Percentiles rank a stretch among this genome's conserved stretches.
phyloP scores from a whole-genome alignment of 2,329 filamentous ascomycete genomes.

The Cercospora beticola region DNA sequence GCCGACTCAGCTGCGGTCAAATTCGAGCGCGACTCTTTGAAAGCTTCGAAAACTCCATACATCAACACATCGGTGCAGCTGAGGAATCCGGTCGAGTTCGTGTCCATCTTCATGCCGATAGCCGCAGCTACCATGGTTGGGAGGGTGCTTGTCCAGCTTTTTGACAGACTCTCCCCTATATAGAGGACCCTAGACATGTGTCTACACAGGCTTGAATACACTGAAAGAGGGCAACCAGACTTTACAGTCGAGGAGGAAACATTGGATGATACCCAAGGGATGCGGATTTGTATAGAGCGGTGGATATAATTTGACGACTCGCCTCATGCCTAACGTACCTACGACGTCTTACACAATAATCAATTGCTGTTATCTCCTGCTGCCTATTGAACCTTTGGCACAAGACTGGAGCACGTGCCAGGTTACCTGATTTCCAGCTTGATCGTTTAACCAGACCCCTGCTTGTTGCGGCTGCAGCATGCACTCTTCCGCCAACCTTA shows the following conservation, averaged over 20 bases:
- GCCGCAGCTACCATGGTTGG: conserved; percentile 40
- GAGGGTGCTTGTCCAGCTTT: conserved; percentile 36
- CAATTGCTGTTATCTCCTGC: background rate
- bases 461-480: background rate
- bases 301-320: background rate
- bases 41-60: conserved; percentile 42
- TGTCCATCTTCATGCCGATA: conserved; percentile 47
- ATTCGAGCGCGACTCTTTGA: conserved; percentile 32
- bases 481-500: background rate
- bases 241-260: background rate
- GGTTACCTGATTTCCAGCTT: background rate
- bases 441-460: background rate
- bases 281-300: background rate
- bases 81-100: conserved; percentile 41
- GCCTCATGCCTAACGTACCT: background rate
- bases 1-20: conserved; percentile 52
- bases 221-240: background rate
- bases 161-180: conserved; percentile 27
- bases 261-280: conserved; percentile 3
- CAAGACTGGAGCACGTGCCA: background rate
- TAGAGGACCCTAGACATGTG: background rate
- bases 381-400: background rate
- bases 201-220: background rate
- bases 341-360: background rate
- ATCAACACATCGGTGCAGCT: conserved; percentile 51